phyloP scores from a whole-genome alignment of 495 filamentous ascomycete species.

The Neurospora sp. region DNA sequence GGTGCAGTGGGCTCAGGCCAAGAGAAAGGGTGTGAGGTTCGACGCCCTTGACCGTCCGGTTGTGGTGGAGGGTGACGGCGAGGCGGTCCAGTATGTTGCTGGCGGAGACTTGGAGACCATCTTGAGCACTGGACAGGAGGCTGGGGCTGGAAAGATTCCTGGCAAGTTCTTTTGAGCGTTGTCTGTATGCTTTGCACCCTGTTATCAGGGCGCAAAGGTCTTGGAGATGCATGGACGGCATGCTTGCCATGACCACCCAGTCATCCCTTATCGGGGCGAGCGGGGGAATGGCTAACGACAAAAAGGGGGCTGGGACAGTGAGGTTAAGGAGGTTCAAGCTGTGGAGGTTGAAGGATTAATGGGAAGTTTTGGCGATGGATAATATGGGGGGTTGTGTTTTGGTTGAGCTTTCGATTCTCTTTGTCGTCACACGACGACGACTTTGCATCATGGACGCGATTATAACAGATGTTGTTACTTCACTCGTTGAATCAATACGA shows the following conservation, averaged over 20 bases:
- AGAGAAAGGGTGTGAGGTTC: slow-evolving; percentile 43
- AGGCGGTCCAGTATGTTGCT: slow-evolving; percentile 9
- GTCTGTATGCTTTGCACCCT: neutral
- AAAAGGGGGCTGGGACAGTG: neutral
- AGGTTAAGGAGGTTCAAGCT: neutral
- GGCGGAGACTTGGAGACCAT: slow-evolving; percentile 8
- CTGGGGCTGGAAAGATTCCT: slow-evolving; percentile 27
- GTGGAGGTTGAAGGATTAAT: neutral
- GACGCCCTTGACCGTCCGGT: slow-evolving; percentile 51
- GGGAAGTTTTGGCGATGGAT: neutral
- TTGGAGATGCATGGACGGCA: neutral
- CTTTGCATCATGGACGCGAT: neutral
- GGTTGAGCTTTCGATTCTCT: neutral
- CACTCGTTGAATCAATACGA: neutral
- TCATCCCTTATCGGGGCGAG: neutral
- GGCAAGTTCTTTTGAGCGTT: slow-evolving; percentile 42
- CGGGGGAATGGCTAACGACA: neutral
- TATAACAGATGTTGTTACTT: neutral
- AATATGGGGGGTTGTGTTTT: neutral
- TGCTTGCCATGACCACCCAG: neutral
- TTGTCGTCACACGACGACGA: neutral
- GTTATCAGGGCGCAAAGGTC: neutral
- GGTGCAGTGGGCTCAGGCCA: slow-evolving; percentile 43
- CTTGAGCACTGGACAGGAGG: slow-evolving; percentile 15
- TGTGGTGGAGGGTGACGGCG: slow-evolving; percentile 11